Conservation (phyloP, 352 stramenopile genomes). For the Aphanomyces astaci region DNA sequence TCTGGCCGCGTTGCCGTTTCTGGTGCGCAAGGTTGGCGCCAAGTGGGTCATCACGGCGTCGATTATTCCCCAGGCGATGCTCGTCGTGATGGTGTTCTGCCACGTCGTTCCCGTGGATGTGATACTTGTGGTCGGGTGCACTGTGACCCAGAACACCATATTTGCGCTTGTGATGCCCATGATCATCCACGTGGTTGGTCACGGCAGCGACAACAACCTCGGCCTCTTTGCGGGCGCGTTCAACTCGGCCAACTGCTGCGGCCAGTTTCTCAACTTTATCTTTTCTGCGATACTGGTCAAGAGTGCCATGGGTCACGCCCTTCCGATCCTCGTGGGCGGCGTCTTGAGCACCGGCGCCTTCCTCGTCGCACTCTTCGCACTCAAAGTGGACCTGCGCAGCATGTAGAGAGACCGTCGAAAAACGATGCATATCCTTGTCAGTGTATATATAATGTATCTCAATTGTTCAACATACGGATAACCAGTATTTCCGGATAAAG, state of each 20-base stretch:
- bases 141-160: slow-evolving; percentile 32
- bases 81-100: slow-evolving; percentile 52
- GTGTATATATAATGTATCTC: background rate
- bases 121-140: slow-evolving; percentile 38
- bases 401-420: background rate
- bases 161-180: slow-evolving; percentile 12
- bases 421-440: background rate
- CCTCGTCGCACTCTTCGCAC: slow-evolving; percentile 51
- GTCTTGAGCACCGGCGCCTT: slow-evolving; percentile 51
- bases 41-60: slow-evolving; percentile 39
- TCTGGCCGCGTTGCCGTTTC: slow-evolving; percentile 43
- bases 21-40: slow-evolving; percentile 42
- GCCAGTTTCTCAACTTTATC: slow-evolving; percentile 67
- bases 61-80: slow-evolving; percentile 40
- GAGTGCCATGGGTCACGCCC: slow-evolving; percentile 48
- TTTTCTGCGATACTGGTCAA: slow-evolving; percentile 50
- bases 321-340: slow-evolving; percentile 65
- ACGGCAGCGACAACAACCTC: slow-evolving; percentile 31
- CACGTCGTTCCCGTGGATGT: slow-evolving; percentile 40
- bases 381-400: slow-evolving; percentile 30
- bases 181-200: slow-evolving; percentile 14
- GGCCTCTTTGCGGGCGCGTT: slow-evolving; percentile 68
- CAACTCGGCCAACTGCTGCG: slow-evolving; percentile 69
- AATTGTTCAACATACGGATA: too few relatives aligned
- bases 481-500: too few relatives aligned